Conservation (phyloP, 2,329 filamentous ascomycete genomes). For the Periconia digitata region DNA sequence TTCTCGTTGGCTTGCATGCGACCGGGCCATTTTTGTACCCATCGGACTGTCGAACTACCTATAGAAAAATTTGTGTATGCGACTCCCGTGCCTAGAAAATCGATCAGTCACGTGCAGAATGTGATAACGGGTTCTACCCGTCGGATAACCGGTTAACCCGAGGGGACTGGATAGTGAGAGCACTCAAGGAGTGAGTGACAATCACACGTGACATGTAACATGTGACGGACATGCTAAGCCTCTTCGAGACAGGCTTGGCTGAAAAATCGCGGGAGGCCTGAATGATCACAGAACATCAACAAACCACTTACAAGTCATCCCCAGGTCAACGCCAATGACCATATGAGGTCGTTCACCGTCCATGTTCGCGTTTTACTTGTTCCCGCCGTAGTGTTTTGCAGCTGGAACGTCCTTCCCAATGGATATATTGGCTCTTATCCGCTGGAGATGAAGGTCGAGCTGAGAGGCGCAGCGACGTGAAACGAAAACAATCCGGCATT, state of each 20-base stretch:
- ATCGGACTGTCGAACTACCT: constrained; percentile 34
- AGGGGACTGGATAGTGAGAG: neutral
- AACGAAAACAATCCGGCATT: neutral
- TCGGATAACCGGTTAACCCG: neutral
- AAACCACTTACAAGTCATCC: constrained; percentile 41
- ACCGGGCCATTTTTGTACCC: constrained; percentile 56
- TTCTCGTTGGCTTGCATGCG: constrained; percentile 56
- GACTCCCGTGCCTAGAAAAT: constrained; percentile 38
- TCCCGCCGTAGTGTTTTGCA: neutral
- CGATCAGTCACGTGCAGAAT: neutral
- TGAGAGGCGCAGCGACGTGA: neutral
- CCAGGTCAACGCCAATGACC: constrained; percentile 38
- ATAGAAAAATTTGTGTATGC: constrained; percentile 41
- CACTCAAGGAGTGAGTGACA: neutral
- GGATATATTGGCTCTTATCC: neutral
- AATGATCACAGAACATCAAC: no score
- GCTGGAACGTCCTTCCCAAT: neutral
- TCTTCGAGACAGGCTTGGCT: no score
- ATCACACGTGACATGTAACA: no score
- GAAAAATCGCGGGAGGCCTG: no score
- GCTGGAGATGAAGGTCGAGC: neutral
- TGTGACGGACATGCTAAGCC: no score
- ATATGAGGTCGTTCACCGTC: constrained; percentile 30
- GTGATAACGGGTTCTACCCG: no score
- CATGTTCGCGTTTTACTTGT: constrained; percentile 1